Conservation (phyloP, 345 rosid species). For the Lumnitzera littorea region DNA sequence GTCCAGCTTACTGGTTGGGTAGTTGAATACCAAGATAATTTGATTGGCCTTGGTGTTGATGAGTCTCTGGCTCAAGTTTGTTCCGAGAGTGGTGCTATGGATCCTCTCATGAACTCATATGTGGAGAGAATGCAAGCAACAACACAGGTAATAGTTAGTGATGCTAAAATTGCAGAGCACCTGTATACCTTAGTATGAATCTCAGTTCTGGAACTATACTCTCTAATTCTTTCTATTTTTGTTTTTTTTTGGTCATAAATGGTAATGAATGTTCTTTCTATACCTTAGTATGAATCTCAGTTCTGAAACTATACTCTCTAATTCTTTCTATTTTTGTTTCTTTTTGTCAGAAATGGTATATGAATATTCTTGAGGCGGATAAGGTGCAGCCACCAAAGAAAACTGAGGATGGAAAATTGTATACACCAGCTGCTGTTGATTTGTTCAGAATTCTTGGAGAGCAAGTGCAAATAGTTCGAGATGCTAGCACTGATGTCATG, state of each 20-base stretch:
- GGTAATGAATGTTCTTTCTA: constrained; percentile 79
- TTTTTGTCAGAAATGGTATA: constrained; percentile 85
- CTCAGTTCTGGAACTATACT: not conserved
- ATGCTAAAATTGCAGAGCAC: not conserved
- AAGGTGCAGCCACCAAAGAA: constrained; percentile 97
- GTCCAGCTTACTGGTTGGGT: constrained; percentile 98
- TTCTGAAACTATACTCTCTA: not conserved
- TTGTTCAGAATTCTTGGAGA: constrained; percentile 97
- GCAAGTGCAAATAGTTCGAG: constrained; percentile 98
- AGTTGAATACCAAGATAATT: constrained; percentile 94
- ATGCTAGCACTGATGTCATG: constrained; percentile 96
- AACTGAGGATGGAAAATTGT: constrained; percentile 97
- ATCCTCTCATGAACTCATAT: constrained; percentile 97
- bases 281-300: not conserved
- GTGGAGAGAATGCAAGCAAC: constrained; percentile 99
- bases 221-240: constrained; percentile 8
- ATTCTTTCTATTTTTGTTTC: constrained; percentile 6
- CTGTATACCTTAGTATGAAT: not conserved
- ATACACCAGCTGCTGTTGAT: constrained; percentile 99
- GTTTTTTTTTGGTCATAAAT: constrained; percentile 48
- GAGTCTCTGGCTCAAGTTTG: constrained; percentile 99
- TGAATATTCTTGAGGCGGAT: constrained; percentile 93
- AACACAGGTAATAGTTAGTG: constrained; percentile 49
- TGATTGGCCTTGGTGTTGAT: constrained; percentile 98
- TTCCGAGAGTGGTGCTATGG: constrained; percentile 99